phyloP scores from a whole-genome alignment of 257 asterid species.

The Solanum phureja region DNA sequence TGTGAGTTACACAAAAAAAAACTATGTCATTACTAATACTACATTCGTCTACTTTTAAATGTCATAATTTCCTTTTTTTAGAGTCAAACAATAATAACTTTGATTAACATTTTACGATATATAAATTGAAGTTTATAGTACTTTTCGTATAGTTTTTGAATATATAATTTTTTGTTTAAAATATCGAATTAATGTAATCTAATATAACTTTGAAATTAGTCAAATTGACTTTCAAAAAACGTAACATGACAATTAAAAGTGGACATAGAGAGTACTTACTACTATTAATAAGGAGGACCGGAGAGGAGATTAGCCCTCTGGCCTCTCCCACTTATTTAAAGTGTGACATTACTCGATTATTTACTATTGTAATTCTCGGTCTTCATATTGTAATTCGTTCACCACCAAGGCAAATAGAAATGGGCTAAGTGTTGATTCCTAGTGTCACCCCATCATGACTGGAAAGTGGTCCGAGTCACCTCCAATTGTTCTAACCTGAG shows the following conservation, averaged over 20 bases:
- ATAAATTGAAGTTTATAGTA: too few species aligned
- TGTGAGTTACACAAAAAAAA: not conserved
- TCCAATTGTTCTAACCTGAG: not conserved
- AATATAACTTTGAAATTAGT: too few species aligned
- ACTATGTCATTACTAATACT: too few species aligned
- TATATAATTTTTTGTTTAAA: too few species aligned
- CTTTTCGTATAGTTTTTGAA: too few species aligned
- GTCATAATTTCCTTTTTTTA: too few species aligned
- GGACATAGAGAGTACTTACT: not conserved
- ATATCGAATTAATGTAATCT: too few species aligned
- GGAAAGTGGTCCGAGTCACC: not conserved
- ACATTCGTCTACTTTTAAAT: too few species aligned
- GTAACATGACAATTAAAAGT: too few species aligned
- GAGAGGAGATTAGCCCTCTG: not conserved
- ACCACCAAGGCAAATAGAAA: not conserved
- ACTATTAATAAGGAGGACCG: not conserved
- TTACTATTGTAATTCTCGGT: not conserved
- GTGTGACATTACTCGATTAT: not conserved
- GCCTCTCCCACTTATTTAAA: not conserved
- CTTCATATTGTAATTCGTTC: not conserved
- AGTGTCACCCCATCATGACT: not conserved
- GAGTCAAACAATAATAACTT: too few species aligned
- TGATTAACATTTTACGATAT: too few species aligned
- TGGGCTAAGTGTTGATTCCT: not conserved
- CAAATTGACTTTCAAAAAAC: too few species aligned